Base-by-base conservation (phyloP, 1,284 basidiomycete species). In the Apiotrichum gamsii region DNA sequence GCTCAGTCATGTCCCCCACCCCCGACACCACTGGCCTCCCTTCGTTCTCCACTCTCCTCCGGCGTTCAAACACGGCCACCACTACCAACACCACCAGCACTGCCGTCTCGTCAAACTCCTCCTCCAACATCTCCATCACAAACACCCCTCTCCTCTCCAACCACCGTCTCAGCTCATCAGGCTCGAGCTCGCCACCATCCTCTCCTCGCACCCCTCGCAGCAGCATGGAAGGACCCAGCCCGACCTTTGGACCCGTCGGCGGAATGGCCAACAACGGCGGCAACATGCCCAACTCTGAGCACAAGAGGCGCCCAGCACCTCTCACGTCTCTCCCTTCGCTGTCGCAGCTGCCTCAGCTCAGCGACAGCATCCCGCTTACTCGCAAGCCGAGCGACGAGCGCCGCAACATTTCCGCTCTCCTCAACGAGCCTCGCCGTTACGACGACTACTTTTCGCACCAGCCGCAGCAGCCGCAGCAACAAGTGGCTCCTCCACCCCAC, bases 301-400 rank as follows among this genome's bases (percentile, higher is more conserved):
- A 33, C 32, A 40, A 39, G 32, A 33, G 45, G 5, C 40, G 41
- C 11, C 39, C 47, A 3, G 23, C 47, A 1, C 47, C 47, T 16
- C 40, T 48, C 21, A 43, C 29, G 4, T 14, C 38, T 21, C 30
- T 39, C 16, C 36, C 47, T 1, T 48, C 23, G 16, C 25, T 40
- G 8, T 28, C 25, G 8, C 25, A 28, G 25, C 25, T 28, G 25
- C 25, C 25, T 11, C 25, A 11, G 8, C n/a, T n/a, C 44, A 6
- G 33, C 23, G 16, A 32, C 20, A 20, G 33, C 21, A 10, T 39
- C 28, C 18, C 45, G 31, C 39, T 42, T 11, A 41, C 20, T 4
- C 32, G 37, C 31, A 35, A 48, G 21, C 41, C 41, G 1, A 52
- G 52, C 30, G 47, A 44, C 14, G 52, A 49, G 30, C 44, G 47